phyloP scores from a whole-genome alignment of 805 yeast genomes.

The Kluyveromyces aestuarii region DNA sequence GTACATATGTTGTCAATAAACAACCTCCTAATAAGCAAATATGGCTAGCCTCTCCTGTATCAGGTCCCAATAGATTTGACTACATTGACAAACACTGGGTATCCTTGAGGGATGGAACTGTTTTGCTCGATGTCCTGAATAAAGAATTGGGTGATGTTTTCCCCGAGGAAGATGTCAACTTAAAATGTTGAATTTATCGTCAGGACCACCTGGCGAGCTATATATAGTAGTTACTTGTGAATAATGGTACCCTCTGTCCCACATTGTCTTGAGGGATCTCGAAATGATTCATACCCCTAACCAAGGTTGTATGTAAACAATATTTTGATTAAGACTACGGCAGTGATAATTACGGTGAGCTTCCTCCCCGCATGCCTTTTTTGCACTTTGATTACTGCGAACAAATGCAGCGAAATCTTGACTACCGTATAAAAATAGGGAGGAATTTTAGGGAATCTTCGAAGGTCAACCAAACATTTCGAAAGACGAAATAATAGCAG shows the following conservation, averaged over 20 bases:
- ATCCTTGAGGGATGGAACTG: constrained; percentile 56
- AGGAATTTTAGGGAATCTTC: neutral
- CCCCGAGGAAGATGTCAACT: constrained; percentile 10
- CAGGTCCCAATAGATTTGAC: constrained; percentile 89
- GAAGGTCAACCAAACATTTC: neutral
- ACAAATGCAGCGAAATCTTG: neutral
- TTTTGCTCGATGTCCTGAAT: constrained; percentile 38
- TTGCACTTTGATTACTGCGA: neutral
- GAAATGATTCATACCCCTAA: neutral
- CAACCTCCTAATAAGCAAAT: constrained; percentile 97
- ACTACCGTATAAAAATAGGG: constrained; percentile 2
- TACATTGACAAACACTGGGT: constrained; percentile 68
- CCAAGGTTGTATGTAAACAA: no score
- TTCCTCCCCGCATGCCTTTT: neutral
- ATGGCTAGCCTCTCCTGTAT: constrained; percentile 89
- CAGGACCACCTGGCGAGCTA: neutral
- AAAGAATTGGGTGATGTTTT: constrained; percentile 38
- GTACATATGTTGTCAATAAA: constrained; percentile 87
- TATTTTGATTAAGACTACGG: no score
- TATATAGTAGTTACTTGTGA: neutral
- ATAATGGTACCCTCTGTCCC: neutral
- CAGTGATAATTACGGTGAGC: neutral
- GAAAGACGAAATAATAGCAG: neutral
- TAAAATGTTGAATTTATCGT: neutral
- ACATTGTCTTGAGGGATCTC: neutral